phyloP scores from a whole-genome alignment of 148 eudicot genomes.

The Salicornia ramosissima region DNA sequence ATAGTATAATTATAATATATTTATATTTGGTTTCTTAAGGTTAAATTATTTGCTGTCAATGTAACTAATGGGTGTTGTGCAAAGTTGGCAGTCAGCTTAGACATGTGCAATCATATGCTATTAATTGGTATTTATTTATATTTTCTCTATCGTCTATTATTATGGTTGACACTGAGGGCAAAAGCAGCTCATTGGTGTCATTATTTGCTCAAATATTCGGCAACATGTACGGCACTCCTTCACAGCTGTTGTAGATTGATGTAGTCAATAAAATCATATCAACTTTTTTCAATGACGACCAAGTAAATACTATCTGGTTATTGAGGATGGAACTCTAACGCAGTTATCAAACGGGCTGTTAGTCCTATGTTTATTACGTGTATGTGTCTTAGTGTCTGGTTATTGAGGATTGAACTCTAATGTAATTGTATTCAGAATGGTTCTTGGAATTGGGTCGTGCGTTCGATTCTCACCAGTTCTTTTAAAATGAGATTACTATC shows the following conservation, averaged over 20 bases:
- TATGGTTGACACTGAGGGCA: neutral
- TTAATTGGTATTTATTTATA: neutral
- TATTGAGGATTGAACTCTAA: no score
- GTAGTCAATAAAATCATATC: neutral
- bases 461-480: no score
- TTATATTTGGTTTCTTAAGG: neutral
- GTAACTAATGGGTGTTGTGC: neutral
- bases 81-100: constrained; percentile 9
- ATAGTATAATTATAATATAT: no score
- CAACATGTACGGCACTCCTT: constrained; percentile 12
- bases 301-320: no score
- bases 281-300: no score
- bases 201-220: neutral
- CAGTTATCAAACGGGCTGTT: no score
- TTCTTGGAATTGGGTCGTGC: no score
- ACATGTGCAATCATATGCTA: neutral
- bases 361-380: no score
- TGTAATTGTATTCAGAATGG: no score
- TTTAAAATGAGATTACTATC: no score
- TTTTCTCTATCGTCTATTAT: neutral
- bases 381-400: no score
- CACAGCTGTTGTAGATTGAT: constrained; percentile 5
- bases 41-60: neutral
- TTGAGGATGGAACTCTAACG: no score
- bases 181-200: neutral